Percentiles rank a stretch among this genome's conserved stretches.
These are phyloP conservation scores for Ophiocordyceps camponoti-floridani DNA, from an alignment of 2,329 filamentous ascomycete species.

Conservation along the genomic window DNA sequence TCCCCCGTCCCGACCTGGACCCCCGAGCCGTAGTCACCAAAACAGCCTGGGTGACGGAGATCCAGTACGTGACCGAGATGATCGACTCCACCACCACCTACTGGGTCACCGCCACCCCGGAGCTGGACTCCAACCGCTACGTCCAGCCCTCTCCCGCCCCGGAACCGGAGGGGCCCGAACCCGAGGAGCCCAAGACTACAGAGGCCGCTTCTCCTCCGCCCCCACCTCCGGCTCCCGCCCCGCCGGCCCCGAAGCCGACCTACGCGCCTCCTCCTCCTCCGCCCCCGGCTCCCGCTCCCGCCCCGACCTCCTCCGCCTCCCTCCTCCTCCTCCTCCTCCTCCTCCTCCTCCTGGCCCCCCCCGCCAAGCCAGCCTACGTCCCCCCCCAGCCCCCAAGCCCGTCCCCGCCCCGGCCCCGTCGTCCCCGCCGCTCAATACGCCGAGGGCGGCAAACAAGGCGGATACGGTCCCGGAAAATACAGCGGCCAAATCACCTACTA, in stretches of 20 bases:
- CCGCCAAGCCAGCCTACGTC: no score
- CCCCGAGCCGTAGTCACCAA: conserved; percentile 26
- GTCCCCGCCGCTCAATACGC: conserved; percentile 1
- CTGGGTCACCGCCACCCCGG: conserved; percentile 18
- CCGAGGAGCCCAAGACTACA: not conserved
- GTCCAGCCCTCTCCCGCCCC: not conserved
- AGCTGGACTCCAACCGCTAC: conserved; percentile 5
- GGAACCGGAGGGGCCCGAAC: not conserved
- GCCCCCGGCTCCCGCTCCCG: no score
- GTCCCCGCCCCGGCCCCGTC: not conserved
- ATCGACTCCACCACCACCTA: conserved; percentile 30
- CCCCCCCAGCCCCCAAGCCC: conserved; percentile 1
- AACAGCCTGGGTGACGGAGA: conserved; percentile 25
- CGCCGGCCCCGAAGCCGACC: conserved; percentile 1
- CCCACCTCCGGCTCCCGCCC: not conserved
- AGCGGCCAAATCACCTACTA: conserved; percentile 61
- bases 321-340: conserved; percentile 4
- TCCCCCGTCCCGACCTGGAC: conserved; percentile 15
- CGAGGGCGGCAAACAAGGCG: conserved; percentile 2
- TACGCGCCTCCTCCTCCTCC: conserved; percentile 4
- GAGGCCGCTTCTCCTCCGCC: not conserved
- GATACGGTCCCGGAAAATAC: conserved; percentile 2
- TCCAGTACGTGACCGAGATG: conserved; percentile 23
- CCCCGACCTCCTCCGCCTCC: conserved; percentile 2
- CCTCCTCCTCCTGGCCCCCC: conserved; percentile 3